phyloP scores from a whole-genome alignment of 2,329 filamentous ascomycete genomes.

The Nemania sp. region DNA sequence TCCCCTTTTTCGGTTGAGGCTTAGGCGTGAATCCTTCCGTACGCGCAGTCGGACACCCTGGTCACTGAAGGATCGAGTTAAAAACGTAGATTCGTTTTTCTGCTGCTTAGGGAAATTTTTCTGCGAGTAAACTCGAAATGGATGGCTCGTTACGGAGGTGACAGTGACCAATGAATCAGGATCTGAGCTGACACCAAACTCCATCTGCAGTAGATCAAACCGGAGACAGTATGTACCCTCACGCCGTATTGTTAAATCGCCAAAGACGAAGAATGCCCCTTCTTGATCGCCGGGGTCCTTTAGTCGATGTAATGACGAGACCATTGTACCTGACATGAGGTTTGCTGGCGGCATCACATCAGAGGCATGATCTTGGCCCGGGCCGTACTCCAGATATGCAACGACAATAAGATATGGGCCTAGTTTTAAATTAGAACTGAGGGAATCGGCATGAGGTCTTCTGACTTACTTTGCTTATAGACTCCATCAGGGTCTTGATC shows the following conservation, averaged over 20 bases:
- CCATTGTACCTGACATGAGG: conserved; percentile 70
- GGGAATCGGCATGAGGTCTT: neutral
- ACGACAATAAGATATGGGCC: conserved; percentile 40
- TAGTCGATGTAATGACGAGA: conserved; percentile 79
- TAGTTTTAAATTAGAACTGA: conserved; percentile 25
- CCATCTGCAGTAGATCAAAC: conserved; percentile 78
- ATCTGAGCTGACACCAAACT: conserved; percentile 32
- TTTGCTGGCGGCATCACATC: conserved; percentile 46
- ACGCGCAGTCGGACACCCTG: conserved; percentile 83
- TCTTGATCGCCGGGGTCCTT: conserved; percentile 79
- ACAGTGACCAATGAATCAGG: conserved; percentile 33
- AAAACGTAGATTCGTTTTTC: conserved; percentile 68
- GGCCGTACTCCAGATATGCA: conserved; percentile 43
- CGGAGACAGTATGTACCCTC: conserved; percentile 73
- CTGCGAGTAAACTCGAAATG: conserved; percentile 68
- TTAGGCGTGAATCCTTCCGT: conserved; percentile 75
- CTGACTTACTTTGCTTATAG: conserved; percentile 61
- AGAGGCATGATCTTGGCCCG: conserved; percentile 46
- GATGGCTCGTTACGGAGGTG: conserved; percentile 46
- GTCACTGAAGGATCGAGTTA: conserved; percentile 82
- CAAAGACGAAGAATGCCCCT: conserved; percentile 88
- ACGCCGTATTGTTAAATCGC: conserved; percentile 77
- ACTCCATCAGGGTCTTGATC: conserved; percentile 51
- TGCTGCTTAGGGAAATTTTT: conserved; percentile 76
- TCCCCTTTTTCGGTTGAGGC: conserved; percentile 50